Conservation (phyloP, 768 basidiomycete genomes). For the Russula brevipes region DNA sequence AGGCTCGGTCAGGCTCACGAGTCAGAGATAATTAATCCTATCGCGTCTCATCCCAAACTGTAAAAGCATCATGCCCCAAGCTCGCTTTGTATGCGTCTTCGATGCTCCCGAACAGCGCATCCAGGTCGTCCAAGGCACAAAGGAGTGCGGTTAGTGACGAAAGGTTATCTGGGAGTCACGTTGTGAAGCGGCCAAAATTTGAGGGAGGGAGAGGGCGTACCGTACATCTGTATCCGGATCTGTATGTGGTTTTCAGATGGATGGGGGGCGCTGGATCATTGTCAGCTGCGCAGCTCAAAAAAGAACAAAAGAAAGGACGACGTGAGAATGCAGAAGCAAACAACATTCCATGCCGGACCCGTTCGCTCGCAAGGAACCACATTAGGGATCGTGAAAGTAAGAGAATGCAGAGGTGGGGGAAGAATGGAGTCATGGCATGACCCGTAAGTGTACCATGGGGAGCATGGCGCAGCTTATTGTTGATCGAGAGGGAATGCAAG, state of each 20-base stretch:
- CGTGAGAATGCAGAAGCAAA: neutral
- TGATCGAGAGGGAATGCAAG: neutral
- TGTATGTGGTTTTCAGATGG: constrained; percentile 97
- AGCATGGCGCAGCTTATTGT: constrained; percentile 7
- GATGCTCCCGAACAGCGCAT: constrained; percentile 66
- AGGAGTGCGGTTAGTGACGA: constrained; percentile 81
- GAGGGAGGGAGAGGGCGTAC: constrained; percentile 46
- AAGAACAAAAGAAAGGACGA: constrained; percentile 1
- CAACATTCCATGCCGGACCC: neutral
- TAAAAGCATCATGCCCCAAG: constrained; percentile 48
- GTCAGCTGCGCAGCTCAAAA: constrained; percentile 1
- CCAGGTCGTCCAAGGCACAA: constrained; percentile 69
- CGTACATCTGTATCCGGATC: constrained; percentile 99
- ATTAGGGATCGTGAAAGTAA: constrained; percentile 1
- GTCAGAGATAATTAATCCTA: constrained; percentile 28
- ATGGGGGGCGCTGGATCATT: constrained; percentile 66
- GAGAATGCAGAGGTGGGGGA: neutral
- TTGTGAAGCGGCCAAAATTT: neutral
- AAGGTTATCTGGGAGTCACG: constrained; percentile 56
- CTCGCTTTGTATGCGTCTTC: constrained; percentile 63
- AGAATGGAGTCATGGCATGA: constrained; percentile 3
- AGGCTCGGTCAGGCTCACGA: neutral
- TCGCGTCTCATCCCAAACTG: constrained; percentile 67
- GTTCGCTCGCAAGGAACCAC: neutral
- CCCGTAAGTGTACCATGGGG: neutral